phyloP scores from a whole-genome alignment of 768 basidiomycete genomes.

The Russula sp. region DNA sequence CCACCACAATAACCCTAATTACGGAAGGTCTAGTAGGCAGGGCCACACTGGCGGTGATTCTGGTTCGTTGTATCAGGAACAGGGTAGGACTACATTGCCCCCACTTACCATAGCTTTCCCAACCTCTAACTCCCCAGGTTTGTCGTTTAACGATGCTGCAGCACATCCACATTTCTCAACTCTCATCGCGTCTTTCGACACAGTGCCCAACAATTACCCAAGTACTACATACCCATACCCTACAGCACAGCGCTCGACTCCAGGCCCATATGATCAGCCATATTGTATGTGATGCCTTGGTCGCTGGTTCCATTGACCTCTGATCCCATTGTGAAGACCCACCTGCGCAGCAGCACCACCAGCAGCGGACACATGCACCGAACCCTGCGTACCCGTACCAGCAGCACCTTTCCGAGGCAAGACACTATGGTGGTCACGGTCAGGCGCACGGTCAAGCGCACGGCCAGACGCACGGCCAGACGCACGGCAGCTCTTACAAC shows the following conservation, averaged over 20 bases:
- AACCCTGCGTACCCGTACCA: constrained; percentile 15
- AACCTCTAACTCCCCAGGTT: constrained; percentile 29
- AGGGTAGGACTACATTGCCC: constrained; percentile 31
- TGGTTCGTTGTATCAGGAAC: constrained; percentile 28
- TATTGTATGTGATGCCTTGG: constrained; percentile 21
- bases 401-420: constrained; percentile 15
- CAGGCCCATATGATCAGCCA: constrained; percentile 13
- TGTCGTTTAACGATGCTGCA: constrained; percentile 24
- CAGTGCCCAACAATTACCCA: constrained; percentile 22
- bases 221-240: not conserved
- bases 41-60: constrained; percentile 23
- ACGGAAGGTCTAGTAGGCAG: constrained; percentile 21
- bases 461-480: constrained; percentile 12
- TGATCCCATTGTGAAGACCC: constrained; percentile 15
- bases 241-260: constrained; percentile 22
- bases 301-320: constrained; percentile 6
- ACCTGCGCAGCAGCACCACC: constrained; percentile 3
- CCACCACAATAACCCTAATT: constrained; percentile 26
- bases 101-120: constrained; percentile 30
- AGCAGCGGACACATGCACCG: not conserved
- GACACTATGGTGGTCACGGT: constrained; percentile 11
- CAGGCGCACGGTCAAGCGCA: constrained; percentile 2
- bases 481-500: constrained; percentile 7
- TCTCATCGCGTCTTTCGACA: constrained; percentile 7
- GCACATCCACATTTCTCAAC: constrained; percentile 22